phyloP scores from a whole-genome alignment of 1,139 yeast species.

The Pichia sp. region DNA sequence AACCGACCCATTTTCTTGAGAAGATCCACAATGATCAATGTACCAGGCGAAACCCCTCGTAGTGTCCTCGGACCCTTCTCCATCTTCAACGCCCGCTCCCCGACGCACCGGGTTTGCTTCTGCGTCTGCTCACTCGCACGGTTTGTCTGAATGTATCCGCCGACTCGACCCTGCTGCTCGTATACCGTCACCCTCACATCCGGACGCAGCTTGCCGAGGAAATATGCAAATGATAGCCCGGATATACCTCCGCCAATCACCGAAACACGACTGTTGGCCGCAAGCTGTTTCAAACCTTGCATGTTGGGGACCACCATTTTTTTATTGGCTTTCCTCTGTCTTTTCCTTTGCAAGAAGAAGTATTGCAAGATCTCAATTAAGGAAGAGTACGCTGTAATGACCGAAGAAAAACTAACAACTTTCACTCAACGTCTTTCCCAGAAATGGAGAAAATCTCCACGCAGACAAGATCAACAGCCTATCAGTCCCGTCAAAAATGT shows the following conservation, averaged over 20 bases:
- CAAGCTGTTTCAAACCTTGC: neutral
- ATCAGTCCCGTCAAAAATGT: neutral
- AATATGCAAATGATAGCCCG: slow-evolving; percentile 76
- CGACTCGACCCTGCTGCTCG: slow-evolving; percentile 53
- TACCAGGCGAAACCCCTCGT: slow-evolving; percentile 65
- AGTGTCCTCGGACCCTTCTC: slow-evolving; percentile 78
- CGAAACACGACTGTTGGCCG: slow-evolving; percentile 10
- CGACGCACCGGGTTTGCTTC: slow-evolving; percentile 22
- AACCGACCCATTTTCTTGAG: slow-evolving; percentile 42
- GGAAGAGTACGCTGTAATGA: too few relatives aligned
- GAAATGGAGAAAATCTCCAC: neutral
- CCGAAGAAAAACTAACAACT: too few relatives aligned
- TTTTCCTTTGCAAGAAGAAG: neutral
- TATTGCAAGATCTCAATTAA: too few relatives aligned
- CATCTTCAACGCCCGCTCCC: slow-evolving; percentile 25
- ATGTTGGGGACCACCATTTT: neutral
- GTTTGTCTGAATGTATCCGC: slow-evolving; percentile 76
- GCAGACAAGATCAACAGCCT: neutral
- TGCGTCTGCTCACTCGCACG: slow-evolving; percentile 13
- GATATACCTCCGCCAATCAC: slow-evolving; percentile 87
- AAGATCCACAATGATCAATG: slow-evolving; percentile 56
- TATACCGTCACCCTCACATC: slow-evolving; percentile 61
- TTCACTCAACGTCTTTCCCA: neutral
- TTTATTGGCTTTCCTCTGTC: neutral
- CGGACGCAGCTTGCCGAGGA: slow-evolving; percentile 63